phyloP scores from a whole-genome alignment of 345 rosid genomes.

The Eucalyptus marginata region DNA sequence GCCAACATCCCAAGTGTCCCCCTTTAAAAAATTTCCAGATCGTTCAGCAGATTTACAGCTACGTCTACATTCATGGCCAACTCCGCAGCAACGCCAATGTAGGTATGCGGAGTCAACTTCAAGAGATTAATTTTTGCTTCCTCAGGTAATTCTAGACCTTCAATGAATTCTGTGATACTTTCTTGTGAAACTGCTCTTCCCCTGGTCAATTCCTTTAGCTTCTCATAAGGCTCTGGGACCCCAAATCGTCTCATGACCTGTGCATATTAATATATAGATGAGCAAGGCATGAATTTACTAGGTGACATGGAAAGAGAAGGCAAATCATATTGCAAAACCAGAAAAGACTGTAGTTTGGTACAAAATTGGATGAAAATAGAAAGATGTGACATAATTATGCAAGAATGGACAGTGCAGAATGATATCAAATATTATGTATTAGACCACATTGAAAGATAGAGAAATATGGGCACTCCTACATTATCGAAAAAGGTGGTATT shows the following conservation, averaged over 20 bases:
- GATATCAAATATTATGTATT: neutral
- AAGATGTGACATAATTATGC: neutral
- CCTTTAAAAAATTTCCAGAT: neutral
- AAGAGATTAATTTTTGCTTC: slow-evolving; percentile 56
- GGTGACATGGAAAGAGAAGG: neutral
- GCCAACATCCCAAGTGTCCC: neutral
- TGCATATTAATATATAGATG: neutral
- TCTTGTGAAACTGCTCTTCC: slow-evolving; percentile 77
- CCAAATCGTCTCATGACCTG: slow-evolving; percentile 94
- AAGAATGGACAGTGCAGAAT: neutral
- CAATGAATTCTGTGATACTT: slow-evolving; percentile 58
- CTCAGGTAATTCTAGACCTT: slow-evolving; percentile 56
- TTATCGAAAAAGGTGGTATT: neutral
- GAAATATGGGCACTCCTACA: neutral
- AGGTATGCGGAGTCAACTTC: slow-evolving; percentile 62
- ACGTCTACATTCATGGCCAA: slow-evolving; percentile 42
- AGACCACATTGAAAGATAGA: neutral
- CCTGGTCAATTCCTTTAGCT: slow-evolving; percentile 83
- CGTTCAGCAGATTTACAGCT: slow-evolving; percentile 14
- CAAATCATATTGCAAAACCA: neutral
- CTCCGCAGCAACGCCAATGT: slow-evolving; percentile 69
- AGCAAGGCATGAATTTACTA: neutral
- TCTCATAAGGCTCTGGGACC: slow-evolving; percentile 92
- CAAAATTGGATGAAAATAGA: neutral
- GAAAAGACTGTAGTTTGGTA: neutral